These are phyloP conservation scores for Mycena venus DNA, from an alignment of 768 basidiomycete genomes.

Conservation along the genomic window DNA sequence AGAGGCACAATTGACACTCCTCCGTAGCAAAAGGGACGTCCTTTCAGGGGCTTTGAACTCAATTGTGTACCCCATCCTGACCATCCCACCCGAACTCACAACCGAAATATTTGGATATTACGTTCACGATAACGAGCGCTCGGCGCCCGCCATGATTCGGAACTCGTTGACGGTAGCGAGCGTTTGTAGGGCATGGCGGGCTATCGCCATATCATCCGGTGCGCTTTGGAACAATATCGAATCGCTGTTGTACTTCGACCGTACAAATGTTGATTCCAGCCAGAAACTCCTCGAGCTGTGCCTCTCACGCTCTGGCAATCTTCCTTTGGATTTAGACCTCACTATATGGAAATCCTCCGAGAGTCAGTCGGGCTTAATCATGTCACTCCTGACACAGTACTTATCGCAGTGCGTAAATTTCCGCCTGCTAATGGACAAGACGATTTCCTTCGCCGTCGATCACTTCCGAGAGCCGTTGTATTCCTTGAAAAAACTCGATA, in stretches of 20 bases:
- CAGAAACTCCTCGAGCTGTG: neutral
- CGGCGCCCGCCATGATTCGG: neutral
- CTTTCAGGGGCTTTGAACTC: neutral
- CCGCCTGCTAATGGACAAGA: too few relatives aligned
- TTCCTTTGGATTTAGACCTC: neutral
- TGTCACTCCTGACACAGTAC: too few relatives aligned
- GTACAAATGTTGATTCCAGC: neutral
- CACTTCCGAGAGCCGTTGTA: too few relatives aligned
- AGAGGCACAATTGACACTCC: neutral
- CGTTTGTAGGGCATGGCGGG: conserved; percentile 5
- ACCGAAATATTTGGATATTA: conserved; percentile 4
- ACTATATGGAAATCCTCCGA: too few relatives aligned
- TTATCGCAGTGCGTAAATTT: too few relatives aligned
- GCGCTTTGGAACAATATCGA: neutral
- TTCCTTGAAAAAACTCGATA: too few relatives aligned
- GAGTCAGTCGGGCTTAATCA: too few relatives aligned
- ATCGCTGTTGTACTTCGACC: neutral
- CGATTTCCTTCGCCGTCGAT: too few relatives aligned
- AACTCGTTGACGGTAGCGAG: neutral
- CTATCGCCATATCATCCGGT: neutral
- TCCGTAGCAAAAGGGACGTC: neutral
- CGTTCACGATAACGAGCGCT: neutral
- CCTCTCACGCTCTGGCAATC: neutral
- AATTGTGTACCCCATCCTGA: neutral
- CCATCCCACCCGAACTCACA: neutral